phyloP scores from a whole-genome alignment of 306 rosid species.

The Quercus variabilis region DNA sequence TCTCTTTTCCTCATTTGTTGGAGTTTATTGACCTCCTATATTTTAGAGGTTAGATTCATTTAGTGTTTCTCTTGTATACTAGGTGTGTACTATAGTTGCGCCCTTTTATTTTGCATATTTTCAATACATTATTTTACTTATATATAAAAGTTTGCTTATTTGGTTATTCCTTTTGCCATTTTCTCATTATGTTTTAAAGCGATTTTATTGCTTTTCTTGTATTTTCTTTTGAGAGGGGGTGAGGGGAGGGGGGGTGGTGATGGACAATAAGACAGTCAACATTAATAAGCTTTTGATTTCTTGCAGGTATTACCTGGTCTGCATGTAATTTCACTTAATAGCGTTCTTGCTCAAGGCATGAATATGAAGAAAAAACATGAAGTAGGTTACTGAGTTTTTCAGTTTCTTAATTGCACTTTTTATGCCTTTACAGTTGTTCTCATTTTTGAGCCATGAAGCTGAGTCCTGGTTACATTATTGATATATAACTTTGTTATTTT shows the following conservation, averaged over 20 bases:
- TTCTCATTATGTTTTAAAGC: not conserved
- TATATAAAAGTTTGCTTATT: not conserved
- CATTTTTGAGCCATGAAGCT: conserved; percentile 9
- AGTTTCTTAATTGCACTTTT: conserved; percentile 11
- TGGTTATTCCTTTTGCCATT: not conserved
- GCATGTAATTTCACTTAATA: conserved; percentile 48
- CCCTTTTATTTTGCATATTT: too few relatives aligned
- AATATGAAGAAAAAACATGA: conserved; percentile 81
- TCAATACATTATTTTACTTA: too few relatives aligned
- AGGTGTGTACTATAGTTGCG: not conserved
- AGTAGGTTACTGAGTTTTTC: conserved; percentile 40
- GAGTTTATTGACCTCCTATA: too few relatives aligned
- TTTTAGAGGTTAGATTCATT: too few relatives aligned
- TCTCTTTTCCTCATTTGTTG: too few relatives aligned
- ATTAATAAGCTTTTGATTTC: conserved; percentile 5
- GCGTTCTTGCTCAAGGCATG: conserved; percentile 88
- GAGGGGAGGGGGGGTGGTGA: not conserved
- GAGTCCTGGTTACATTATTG: not conserved
- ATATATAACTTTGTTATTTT: not conserved
- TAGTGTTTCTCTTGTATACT: not conserved
- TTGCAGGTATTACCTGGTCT: conserved; percentile 68
- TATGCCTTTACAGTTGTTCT: conserved; percentile 4
- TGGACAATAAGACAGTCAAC: not conserved
- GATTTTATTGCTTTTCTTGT: not conserved
- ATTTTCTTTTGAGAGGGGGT: conserved; percentile 2